These are phyloP conservation scores for Sclerotinia glacialis DNA, from an alignment of 2,329 filamentous ascomycete genomes.

Conservation along the genomic window DNA sequence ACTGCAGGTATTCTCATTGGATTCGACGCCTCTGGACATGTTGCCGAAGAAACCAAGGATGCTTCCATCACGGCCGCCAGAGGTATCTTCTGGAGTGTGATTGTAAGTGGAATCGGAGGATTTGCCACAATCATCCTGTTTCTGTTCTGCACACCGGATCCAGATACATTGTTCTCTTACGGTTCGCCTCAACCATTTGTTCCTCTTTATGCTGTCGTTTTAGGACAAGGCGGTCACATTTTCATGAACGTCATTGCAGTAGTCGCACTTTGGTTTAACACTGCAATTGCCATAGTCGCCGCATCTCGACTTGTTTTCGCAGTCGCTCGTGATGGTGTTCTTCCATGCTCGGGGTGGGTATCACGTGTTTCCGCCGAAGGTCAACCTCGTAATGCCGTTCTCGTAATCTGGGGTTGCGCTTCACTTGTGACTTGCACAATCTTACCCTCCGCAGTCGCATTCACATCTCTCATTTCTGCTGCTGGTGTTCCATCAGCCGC, in stretches of 20 bases:
- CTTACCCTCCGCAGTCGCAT: constrained; percentile 26
- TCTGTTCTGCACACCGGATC: constrained; percentile 25
- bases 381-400: constrained; percentile 26
- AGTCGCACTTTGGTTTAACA: constrained; percentile 25
- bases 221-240: constrained; percentile 24
- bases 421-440: constrained; percentile 25
- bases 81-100: constrained; percentile 26
- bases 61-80: constrained; percentile 25
- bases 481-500: constrained; percentile 25
- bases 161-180: constrained; percentile 23
- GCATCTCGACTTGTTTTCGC: constrained; percentile 27
- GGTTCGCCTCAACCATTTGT: constrained; percentile 26
- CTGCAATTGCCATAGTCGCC: constrained; percentile 25
- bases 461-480: constrained; percentile 24
- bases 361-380: constrained; percentile 23
- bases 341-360: constrained; percentile 23
- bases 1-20: constrained; percentile 26
- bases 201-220: constrained; percentile 23
- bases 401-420: constrained; percentile 22
- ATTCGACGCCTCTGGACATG: constrained; percentile 26
- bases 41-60: constrained; percentile 25
- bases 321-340: constrained; percentile 25
- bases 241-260: constrained; percentile 24
- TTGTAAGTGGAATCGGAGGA: constrained; percentile 24
- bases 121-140: constrained; percentile 25